These are phyloP conservation scores for Chrysoporthe puriensis DNA, from an alignment of 2,329 filamentous ascomycete genomes.

Conservation along the genomic window DNA sequence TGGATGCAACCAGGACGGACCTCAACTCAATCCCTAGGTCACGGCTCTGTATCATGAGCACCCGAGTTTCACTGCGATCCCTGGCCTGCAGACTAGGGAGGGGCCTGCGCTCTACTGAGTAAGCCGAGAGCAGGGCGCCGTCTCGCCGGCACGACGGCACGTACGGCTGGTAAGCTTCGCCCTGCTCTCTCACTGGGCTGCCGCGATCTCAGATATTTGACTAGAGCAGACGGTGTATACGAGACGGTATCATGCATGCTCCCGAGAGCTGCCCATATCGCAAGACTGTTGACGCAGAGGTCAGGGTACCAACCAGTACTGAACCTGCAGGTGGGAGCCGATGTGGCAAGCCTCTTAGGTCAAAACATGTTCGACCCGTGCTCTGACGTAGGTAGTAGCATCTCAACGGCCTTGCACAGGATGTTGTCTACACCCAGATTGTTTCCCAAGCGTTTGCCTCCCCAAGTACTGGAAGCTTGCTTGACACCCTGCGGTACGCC, in stretches of 20 bases:
- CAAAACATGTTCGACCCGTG: not conserved
- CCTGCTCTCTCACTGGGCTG: not conserved
- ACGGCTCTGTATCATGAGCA: not conserved
- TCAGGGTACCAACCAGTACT: not conserved
- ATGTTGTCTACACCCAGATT: not conserved
- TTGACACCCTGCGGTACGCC: conserved; percentile 7
- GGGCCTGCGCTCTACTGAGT: not conserved
- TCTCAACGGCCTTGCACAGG: not conserved
- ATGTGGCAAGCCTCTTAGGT: not conserved
- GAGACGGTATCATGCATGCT: not conserved
- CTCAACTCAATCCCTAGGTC: not conserved
- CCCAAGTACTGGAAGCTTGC: not conserved
- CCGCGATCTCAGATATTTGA: not conserved
- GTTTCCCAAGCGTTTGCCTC: not conserved
- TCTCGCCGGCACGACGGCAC: not conserved
- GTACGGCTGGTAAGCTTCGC: not conserved
- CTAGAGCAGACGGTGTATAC: not conserved
- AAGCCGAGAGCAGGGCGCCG: not conserved
- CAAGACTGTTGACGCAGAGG: not conserved
- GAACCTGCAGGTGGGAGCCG: not conserved
- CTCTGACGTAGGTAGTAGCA: conserved; percentile 1
- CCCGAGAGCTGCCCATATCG: not conserved
- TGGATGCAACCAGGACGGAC: too few species aligned
- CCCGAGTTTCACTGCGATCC: conserved; percentile 6
- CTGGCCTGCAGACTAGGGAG: conserved; percentile 1